These are phyloP conservation scores for Triglochin maritima DNA, from an alignment of 106 monocot species.

Conservation along the genomic window DNA sequence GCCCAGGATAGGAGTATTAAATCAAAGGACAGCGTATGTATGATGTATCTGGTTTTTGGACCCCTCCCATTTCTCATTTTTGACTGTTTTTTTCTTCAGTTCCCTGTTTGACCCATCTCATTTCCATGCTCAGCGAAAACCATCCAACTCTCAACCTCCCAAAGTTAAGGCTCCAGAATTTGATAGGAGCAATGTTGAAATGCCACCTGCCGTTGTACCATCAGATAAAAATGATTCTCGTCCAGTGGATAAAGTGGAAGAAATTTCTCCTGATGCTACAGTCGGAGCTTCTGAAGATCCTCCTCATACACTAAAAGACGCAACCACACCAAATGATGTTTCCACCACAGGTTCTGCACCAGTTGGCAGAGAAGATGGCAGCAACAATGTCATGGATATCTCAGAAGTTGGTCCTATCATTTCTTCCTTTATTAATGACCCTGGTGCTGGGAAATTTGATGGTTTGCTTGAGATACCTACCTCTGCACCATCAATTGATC, in stretches of 20 bases:
- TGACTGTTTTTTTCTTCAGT: not conserved
- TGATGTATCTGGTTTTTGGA: not conserved
- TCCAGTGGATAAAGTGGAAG: conserved; percentile 10
- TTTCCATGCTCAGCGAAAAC: conserved; percentile 29
- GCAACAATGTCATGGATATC: conserved; percentile 8
- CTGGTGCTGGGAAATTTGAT: conserved; percentile 8
- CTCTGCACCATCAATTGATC: conserved; percentile 2
- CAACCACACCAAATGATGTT: conserved; percentile 8
- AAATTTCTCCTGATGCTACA: conserved; percentile 5
- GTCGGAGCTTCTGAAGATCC: conserved; percentile 12
- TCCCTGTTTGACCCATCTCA: not conserved
- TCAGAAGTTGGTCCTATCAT: conserved; percentile 14
- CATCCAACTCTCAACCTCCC: conserved; percentile 8
- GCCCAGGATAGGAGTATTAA: conserved; percentile 32
- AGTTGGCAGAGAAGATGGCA: conserved; percentile 15
- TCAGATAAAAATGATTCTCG: conserved; percentile 27
- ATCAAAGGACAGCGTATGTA: conserved; percentile 47
- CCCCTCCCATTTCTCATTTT: not conserved
- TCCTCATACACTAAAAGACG: not conserved
- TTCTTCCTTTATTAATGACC: conserved; percentile 9
- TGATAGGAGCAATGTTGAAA: conserved; percentile 22
- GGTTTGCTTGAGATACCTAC: conserved; percentile 17
- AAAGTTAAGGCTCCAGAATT: conserved; percentile 9
- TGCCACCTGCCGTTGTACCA: conserved; percentile 10
- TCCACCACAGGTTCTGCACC: conserved; percentile 11